These are phyloP conservation scores for Penicillium waksmanii DNA, from an alignment of 495 filamentous ascomycete genomes.

Conservation along the genomic window DNA sequence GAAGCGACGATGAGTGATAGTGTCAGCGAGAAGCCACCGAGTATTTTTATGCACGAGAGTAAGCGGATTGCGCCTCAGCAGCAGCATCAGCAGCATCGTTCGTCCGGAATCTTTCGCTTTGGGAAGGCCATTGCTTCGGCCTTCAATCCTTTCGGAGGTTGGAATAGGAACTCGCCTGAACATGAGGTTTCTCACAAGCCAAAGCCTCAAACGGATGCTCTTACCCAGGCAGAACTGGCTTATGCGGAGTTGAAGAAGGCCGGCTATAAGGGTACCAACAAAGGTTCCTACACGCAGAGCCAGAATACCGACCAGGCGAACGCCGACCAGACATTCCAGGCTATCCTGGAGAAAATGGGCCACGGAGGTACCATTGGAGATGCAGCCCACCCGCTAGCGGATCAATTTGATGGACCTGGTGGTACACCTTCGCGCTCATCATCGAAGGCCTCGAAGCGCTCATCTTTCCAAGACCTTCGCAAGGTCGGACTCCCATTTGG, in stretches of 20 bases:
- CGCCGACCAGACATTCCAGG: conserved; percentile 46
- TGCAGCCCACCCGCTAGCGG: neutral
- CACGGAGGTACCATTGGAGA: conserved; percentile 19
- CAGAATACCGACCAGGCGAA: conserved; percentile 24
- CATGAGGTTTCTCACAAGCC: conserved; percentile 23
- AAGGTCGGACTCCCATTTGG: conserved; percentile 37
- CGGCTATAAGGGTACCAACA: conserved; percentile 56
- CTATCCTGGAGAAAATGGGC: conserved; percentile 42
- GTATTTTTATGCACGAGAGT: conserved; percentile 58
- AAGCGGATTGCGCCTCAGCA: conserved; percentile 15
- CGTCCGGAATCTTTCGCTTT: conserved; percentile 61
- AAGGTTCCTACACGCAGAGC: conserved; percentile 39
- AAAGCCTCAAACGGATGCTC: conserved; percentile 41
- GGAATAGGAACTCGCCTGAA: conserved; percentile 40
- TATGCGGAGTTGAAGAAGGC: conserved; percentile 66
- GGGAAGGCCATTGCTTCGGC: conserved; percentile 59
- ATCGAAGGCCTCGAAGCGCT: conserved; percentile 38
- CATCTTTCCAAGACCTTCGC: conserved; percentile 46
- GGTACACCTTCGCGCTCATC: conserved; percentile 21
- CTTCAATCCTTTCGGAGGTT: conserved; percentile 57
- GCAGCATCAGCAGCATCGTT: conserved; percentile 16
- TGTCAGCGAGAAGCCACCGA: conserved; percentile 67
- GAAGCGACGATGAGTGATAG: conserved; percentile 81
- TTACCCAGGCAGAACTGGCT: conserved; percentile 54
- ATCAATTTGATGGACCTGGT: neutral